These are phyloP conservation scores for Amanita polypyramis DNA, from an alignment of 768 basidiomycete species.

Conservation along the genomic window DNA sequence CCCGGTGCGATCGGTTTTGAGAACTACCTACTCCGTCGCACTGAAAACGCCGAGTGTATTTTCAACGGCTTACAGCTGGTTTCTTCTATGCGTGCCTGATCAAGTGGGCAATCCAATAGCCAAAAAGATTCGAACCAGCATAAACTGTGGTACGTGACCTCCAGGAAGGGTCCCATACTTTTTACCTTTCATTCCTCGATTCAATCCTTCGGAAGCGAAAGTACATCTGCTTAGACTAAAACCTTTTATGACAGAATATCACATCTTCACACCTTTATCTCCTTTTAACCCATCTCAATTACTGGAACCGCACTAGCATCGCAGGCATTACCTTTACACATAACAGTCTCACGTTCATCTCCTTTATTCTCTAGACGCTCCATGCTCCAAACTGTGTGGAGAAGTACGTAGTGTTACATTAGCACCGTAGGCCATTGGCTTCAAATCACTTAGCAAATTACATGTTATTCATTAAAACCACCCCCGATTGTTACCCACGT, in stretches of 20 bases:
- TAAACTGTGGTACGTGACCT: not conserved
- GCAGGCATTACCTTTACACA: not conserved
- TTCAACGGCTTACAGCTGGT: constrained; percentile 16
- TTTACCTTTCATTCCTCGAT: not conserved
- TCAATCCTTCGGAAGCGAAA: not conserved
- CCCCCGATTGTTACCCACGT: no score
- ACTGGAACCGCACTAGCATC: constrained; percentile 2
- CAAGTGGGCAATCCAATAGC: not conserved
- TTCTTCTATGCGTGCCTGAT: not conserved
- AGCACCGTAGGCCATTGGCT: not conserved
- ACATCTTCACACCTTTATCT: not conserved
- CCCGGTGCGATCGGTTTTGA: constrained; percentile 26
- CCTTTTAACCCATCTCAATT: not conserved
- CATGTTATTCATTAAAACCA: not conserved
- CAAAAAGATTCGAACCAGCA: not conserved
- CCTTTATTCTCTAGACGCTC: not conserved
- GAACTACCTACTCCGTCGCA: constrained; percentile 29
- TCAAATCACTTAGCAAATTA: not conserved
- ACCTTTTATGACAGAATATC: not conserved
- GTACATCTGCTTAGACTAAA: constrained; percentile 1
- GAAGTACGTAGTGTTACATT: not conserved
- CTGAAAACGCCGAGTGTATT: constrained; percentile 26
- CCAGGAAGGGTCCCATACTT: not conserved
- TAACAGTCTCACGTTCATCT: not conserved
- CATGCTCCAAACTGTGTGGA: no score